Base-by-base conservation (phyloP, 1,284 basidiomycete species). In the Exobasidium cylindrosporum region DNA sequence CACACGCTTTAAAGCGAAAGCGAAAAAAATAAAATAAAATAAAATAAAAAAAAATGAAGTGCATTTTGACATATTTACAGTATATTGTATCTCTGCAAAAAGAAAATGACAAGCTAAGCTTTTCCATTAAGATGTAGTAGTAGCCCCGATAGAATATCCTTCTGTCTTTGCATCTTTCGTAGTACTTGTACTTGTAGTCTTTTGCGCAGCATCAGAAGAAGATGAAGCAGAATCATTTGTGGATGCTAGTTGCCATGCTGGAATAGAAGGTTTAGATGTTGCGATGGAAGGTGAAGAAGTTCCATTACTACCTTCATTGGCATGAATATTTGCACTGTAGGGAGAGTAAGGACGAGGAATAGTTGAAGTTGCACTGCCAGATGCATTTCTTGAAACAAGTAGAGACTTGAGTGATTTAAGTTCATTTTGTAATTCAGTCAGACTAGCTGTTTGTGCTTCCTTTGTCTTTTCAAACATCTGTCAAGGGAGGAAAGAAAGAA, bases 371-470 rank as follows among this genome's bases (percentile, higher is more conserved):
- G 35, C 10, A 24, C 58, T 54, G 1, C 86, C 81, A 59, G 83
- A 70, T 29, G 81, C 81, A 86, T 86, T 43, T 24, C 91, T 86
- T 66, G 88, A 91, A n/a, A 93, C 84, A 4, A 98, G 83, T 17
- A 98, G 85, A 0, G 93, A 88, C 81, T 97, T 97, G 67, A 98
- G 84, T 0, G 92, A 96, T 78, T 94, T 93, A 72, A 98, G 85
- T 79, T 98, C 95, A 72, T 91, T 88, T 77, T 97, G 94, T 17
- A 98, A 84, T 68, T 94, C 92, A 31, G 85, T 83, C 10, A 95
- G 83, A 4, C 89, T 88, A 28, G 72, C 64, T 40, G 84, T 80
- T 65, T 83, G 79, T 17, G 84, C 76, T 63, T 92, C 89, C 75
- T 92, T 90, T 78, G 91, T 91, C 82, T 92, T 94, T 65, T 96